These are phyloP conservation scores for Balansia obtecta DNA, from an alignment of 2,329 filamentous ascomycete genomes.

Conservation along the genomic window DNA sequence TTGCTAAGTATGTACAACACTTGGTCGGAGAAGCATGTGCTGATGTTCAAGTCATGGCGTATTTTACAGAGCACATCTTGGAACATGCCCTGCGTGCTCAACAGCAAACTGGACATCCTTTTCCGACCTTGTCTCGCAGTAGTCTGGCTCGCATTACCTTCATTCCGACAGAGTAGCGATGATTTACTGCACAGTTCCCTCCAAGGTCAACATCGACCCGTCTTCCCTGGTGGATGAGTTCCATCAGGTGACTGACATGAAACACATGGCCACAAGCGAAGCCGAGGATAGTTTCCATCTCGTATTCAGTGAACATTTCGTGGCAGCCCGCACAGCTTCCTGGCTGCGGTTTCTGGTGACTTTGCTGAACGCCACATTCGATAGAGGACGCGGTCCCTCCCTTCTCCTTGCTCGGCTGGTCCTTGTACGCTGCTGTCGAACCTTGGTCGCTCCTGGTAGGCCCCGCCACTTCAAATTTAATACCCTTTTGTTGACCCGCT, in stretches of 20 bases:
- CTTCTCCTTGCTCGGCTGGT: conserved; percentile 12
- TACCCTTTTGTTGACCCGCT: conserved; percentile 66
- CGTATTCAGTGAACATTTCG: conserved; percentile 44
- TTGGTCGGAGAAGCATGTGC: no score
- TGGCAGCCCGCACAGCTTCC: conserved; percentile 49
- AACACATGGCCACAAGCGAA: conserved; percentile 77
- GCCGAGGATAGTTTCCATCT: conserved; percentile 61
- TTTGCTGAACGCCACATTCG: conserved; percentile 8
- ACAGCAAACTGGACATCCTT: conserved; percentile 50
- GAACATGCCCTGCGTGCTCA: not conserved
- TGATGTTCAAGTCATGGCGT: not conserved
- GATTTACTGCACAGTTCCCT: conserved; percentile 27
- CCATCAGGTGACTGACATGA: conserved; percentile 60
- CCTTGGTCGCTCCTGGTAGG: conserved; percentile 31
- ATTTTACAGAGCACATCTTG: not conserved
- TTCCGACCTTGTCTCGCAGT: conserved; percentile 55
- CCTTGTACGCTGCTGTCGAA: conserved; percentile 13
- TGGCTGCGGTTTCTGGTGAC: conserved; percentile 25
- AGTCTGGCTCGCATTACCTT: conserved; percentile 82
- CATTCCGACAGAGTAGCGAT: conserved; percentile 58
- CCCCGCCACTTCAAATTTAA: conserved; percentile 70
- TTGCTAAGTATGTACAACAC: no score
- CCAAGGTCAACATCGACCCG: conserved; percentile 34
- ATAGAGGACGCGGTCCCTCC: not conserved
- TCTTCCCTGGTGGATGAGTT: conserved; percentile 33